phyloP scores from a whole-genome alignment of 441 rosid species.

The Codiaeum variegatum region DNA sequence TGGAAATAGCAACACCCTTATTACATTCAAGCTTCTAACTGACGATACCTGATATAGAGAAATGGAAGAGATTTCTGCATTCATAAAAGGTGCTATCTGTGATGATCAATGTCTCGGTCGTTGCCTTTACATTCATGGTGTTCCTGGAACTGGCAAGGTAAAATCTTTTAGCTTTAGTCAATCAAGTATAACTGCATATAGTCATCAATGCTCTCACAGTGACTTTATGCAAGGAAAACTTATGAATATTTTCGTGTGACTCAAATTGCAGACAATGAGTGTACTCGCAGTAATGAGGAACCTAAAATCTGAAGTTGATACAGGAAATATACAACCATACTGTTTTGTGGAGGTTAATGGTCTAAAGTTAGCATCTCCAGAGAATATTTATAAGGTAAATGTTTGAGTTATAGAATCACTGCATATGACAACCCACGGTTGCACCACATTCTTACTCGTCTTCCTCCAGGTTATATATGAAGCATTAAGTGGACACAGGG shows the following conservation, averaged over 20 bases:
- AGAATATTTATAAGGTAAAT: slow-evolving; percentile 75
- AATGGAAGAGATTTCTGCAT: slow-evolving; percentile 82
- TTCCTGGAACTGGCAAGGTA: slow-evolving; percentile 99
- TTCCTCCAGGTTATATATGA: slow-evolving; percentile 75
- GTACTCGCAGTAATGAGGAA: slow-evolving; percentile 80
- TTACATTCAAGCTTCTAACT: slow-evolving; percentile 18
- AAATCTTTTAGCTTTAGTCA: slow-evolving; percentile 10
- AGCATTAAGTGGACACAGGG: slow-evolving; percentile 87
- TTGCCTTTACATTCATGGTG: slow-evolving; percentile 92
- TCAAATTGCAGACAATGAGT: slow-evolving; percentile 69
- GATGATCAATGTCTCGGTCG: slow-evolving; percentile 89
- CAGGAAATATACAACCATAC: slow-evolving; percentile 63
- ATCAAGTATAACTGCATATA: neutral
- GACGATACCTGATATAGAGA: slow-evolving; percentile 38
- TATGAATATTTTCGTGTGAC: slow-evolving; percentile 13
- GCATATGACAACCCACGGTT: slow-evolving; percentile 1
- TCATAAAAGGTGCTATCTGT: slow-evolving; percentile 78
- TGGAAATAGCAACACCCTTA: too few species aligned
- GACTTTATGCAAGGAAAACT: slow-evolving; percentile 10
- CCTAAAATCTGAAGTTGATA: slow-evolving; percentile 83
- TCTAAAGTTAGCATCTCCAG: slow-evolving; percentile 87
- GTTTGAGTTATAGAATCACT: neutral
- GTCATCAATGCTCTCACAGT: neutral
- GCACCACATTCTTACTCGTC: slow-evolving; percentile 10
- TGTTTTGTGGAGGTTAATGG: slow-evolving; percentile 93